These are phyloP conservation scores for Colletotrichum higginsianum DNA, from an alignment of 2,329 filamentous ascomycete genomes.

Conservation along the genomic window DNA sequence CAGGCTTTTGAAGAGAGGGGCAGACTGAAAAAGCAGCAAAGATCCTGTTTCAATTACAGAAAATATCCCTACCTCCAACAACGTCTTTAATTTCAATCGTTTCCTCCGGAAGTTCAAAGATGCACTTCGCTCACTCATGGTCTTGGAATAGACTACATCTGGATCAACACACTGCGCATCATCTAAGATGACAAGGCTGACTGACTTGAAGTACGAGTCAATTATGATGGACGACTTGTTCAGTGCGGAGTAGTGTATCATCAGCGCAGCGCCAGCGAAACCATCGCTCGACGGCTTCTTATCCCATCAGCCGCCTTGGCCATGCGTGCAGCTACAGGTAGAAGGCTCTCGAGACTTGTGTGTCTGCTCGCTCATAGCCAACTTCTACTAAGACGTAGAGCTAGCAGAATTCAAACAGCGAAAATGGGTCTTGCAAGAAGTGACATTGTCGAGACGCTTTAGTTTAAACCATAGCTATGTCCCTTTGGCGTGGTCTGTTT, in stretches of 20 bases:
- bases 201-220: slow-evolving; percentile 38
- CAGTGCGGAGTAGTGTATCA: slow-evolving; percentile 27
- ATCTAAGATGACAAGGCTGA: slow-evolving; percentile 44
- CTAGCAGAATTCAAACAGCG: slow-evolving; percentile 50
- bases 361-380: slow-evolving; percentile 50
- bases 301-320: neutral
- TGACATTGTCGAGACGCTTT: slow-evolving; percentile 53
- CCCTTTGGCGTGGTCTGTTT: too few relatives aligned
- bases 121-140: slow-evolving; percentile 37
- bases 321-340: slow-evolving; percentile 1
- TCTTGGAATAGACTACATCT: slow-evolving; percentile 43
- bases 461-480: slow-evolving; percentile 7
- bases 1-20: slow-evolving; percentile 30
- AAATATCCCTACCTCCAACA: slow-evolving; percentile 1
- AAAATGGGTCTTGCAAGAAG: slow-evolving; percentile 59
- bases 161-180: slow-evolving; percentile 45
- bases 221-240: slow-evolving; percentile 38
- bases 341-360: slow-evolving; percentile 42
- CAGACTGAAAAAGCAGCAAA: neutral
- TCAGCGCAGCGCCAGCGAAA: slow-evolving; percentile 21
- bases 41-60: neutral
- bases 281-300: slow-evolving; percentile 33
- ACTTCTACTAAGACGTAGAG: slow-evolving; percentile 53
- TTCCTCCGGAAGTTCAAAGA: slow-evolving; percentile 42
- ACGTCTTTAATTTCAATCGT: slow-evolving; percentile 1